A percentile compares a stretch with the other conserved stretches of the same genome.
Conservation (phyloP, 2,329 filamentous ascomycete genomes). For the Venturia nashicola region DNA sequence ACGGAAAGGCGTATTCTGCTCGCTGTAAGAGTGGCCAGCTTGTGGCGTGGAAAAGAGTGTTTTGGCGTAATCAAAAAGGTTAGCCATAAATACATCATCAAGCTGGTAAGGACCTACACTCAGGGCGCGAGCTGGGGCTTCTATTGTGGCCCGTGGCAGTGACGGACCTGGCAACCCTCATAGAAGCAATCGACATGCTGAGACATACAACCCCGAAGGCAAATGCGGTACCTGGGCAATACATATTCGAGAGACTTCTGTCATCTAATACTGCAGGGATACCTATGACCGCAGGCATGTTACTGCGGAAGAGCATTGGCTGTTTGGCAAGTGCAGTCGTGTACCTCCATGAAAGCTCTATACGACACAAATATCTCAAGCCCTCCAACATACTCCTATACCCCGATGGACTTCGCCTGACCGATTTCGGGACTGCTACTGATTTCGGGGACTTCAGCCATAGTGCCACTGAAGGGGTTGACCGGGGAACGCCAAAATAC, state of each 20-base stretch:
- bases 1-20: neutral
- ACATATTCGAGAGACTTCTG: too few relatives aligned
- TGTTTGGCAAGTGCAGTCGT: neutral
- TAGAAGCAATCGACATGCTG: neutral
- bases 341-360: neutral
- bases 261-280: too few relatives aligned
- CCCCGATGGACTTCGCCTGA: constrained; percentile 13
- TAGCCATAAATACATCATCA: neutral
- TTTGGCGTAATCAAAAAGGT: neutral
- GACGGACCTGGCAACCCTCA: neutral
- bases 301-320: neutral
- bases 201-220: too few relatives aligned
- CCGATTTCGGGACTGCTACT: constrained; percentile 16
- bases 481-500: constrained; percentile 16
- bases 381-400: constrained; percentile 14
- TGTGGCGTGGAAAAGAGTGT: neutral
- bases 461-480: constrained; percentile 16
- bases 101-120: neutral
- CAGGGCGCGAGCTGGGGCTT: neutral
- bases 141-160: neutral
- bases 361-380: constrained; percentile 18
- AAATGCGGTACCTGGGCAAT: too few relatives aligned
- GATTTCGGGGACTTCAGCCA: constrained; percentile 16
- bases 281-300: neutral
- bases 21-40: neutral